Conservation (phyloP, 2,329 filamentous ascomycete genomes). For the Xylariaceae sp. region DNA sequence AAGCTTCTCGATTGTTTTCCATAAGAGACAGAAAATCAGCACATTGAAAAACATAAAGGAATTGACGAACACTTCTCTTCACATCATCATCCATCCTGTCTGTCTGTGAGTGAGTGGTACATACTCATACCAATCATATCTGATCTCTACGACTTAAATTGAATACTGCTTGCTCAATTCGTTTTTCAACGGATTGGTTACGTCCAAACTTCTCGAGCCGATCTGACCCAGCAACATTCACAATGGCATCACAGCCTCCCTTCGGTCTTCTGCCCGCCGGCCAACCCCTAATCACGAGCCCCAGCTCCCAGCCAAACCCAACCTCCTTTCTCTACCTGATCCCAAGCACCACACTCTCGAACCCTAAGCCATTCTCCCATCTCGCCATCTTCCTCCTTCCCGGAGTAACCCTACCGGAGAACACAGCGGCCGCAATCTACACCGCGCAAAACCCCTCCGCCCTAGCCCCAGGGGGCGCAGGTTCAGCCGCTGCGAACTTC, state of each 20-base stretch:
- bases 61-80: neutral
- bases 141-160: no score
- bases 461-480: constrained; percentile 32
- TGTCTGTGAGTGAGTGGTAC: neutral
- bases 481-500: constrained; percentile 54
- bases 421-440: constrained; percentile 85
- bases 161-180: neutral
- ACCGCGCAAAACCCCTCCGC: constrained; percentile 50
- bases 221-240: neutral
- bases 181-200: no score
- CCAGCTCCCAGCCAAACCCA: constrained; percentile 42
- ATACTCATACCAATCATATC: neutral
- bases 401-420: constrained; percentile 63
- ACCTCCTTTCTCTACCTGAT: constrained; percentile 49
- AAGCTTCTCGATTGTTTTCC: constrained; percentile 15
- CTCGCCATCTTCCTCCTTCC: constrained; percentile 87
- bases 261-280: constrained; percentile 59
- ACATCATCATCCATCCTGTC: neutral
- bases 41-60: neutral
- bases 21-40: neutral
- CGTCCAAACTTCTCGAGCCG: no score
- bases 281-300: constrained; percentile 50
- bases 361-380: constrained; percentile 61
- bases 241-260: constrained; percentile 38
- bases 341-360: constrained; percentile 36